These are phyloP conservation scores for Fusarium sp. DNA, from an alignment of 2,329 filamentous ascomycete genomes.

Conservation along the genomic window DNA sequence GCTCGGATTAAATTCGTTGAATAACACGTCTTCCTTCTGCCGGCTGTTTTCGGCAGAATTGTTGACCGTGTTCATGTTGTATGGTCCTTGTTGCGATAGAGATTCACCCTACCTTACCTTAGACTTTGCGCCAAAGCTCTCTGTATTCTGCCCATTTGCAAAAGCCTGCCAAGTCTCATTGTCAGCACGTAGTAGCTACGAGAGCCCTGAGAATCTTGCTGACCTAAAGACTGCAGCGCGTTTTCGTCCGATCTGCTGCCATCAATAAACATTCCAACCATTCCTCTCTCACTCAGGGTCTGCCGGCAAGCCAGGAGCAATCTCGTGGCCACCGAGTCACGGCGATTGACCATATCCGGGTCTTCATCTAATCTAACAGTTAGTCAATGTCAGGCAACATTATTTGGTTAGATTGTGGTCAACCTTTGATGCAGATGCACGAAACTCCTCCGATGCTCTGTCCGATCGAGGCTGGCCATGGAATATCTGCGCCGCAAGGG, in stretches of 20 bases:
- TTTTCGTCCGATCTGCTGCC: constrained; percentile 61
- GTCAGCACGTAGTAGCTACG: constrained; percentile 4
- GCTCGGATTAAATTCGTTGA: not conserved
- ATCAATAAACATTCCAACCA: constrained; percentile 65
- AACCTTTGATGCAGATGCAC: constrained; percentile 68
- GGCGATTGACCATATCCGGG: constrained; percentile 53
- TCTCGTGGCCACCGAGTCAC: constrained; percentile 61
- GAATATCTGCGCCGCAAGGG: constrained; percentile 59
- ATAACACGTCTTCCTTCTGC: not conserved
- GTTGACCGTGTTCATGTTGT: not conserved
- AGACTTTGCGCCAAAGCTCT: constrained; percentile 61
- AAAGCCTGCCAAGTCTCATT: constrained; percentile 55
- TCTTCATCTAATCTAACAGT: constrained; percentile 52
- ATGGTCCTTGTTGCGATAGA: not conserved
- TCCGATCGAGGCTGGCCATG: constrained; percentile 63
- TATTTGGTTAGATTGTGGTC: constrained; percentile 37
- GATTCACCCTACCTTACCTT: constrained; percentile 21
- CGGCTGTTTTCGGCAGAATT: not conserved
- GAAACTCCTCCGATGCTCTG: constrained; percentile 64
- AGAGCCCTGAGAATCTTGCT: constrained; percentile 31
- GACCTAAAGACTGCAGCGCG: constrained; percentile 62
- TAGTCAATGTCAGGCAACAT: constrained; percentile 12
- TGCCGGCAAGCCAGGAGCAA: constrained; percentile 63
- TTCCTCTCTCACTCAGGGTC: constrained; percentile 57
- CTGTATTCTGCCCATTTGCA: constrained; percentile 66